Percentiles rank a stretch among this genome's conserved stretches.
These are phyloP conservation scores for Xylaria scruposa DNA, from an alignment of 495 filamentous ascomycete species.

Conservation along the genomic window DNA sequence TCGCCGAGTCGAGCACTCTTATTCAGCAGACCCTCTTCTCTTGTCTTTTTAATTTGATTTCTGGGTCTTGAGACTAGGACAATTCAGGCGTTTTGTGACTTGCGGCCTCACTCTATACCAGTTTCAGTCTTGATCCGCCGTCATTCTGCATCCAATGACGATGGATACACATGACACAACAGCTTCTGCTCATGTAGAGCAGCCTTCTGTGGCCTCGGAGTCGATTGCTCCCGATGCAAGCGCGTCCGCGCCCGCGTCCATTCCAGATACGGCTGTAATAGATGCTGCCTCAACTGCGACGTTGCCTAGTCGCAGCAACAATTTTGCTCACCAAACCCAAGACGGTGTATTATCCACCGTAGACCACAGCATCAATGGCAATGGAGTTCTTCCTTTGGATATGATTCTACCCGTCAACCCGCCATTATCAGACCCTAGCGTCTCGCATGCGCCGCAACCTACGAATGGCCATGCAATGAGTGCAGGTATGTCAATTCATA, in stretches of 20 bases:
- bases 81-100: not conserved
- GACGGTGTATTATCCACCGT: conserved; percentile 12
- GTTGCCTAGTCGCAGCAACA: not conserved
- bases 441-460: not conserved
- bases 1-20: not conserved
- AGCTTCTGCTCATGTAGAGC: not conserved
- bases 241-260: conserved; percentile 4
- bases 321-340: not conserved
- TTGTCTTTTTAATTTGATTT: not conserved
- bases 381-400: conserved; percentile 11
- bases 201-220: conserved; percentile 5
- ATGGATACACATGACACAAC: conserved; percentile 19
- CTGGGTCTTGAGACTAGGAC: not conserved
- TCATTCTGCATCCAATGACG: not conserved
- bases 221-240: conserved; percentile 5
- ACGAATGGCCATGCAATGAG: conserved; percentile 28
- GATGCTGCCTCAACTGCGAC: not conserved
- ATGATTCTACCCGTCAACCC: conserved; percentile 16
- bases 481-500: conserved; percentile 19
- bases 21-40: not conserved
- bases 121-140: not conserved
- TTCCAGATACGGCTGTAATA: not conserved
- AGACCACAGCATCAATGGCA: conserved; percentile 20
- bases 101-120: not conserved
- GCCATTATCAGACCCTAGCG: not conserved